A percentile compares a stretch with the other conserved stretches of the same genome.
These are phyloP conservation scores for Hortiboletus flavorubellus DNA, from an alignment of 768 basidiomycete genomes.

Conservation along the genomic window DNA sequence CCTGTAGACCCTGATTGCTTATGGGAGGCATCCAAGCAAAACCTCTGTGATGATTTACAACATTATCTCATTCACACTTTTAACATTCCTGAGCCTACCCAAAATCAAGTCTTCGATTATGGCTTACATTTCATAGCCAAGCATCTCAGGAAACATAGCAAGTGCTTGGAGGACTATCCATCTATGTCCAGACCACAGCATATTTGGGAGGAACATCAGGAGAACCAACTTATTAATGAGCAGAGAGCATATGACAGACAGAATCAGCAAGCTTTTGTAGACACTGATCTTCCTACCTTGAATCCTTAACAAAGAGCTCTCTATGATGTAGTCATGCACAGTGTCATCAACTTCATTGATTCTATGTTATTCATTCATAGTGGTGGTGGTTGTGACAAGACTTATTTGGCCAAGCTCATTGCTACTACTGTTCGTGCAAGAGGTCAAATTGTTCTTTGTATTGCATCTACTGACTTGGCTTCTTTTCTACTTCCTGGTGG, in stretches of 20 bases:
- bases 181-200: neutral
- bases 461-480: slow-evolving; percentile 40
- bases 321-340: neutral
- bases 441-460: slow-evolving; percentile 41
- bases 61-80: neutral
- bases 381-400: slow-evolving; percentile 32
- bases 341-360: neutral
- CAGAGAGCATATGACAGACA: neutral
- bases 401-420: too few species aligned
- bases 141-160: neutral
- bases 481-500: too few species aligned
- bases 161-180: neutral
- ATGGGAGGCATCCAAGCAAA: neutral
- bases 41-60: slow-evolving; percentile 5
- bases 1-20: slow-evolving; percentile 28
- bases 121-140: neutral
- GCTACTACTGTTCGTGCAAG: too few species aligned
- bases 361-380: slow-evolving; percentile 40
- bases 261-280: slow-evolving; percentile 32
- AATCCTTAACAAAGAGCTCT: slow-evolving; percentile 30
- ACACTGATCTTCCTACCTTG: neutral
- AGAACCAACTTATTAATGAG: slow-evolving; percentile 15
- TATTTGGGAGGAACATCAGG: slow-evolving; percentile 8
- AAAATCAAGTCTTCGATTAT: neutral
- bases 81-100: neutral